phyloP scores from a whole-genome alignment of 495 filamentous ascomycete species.

The Penicillium coprophilum region DNA sequence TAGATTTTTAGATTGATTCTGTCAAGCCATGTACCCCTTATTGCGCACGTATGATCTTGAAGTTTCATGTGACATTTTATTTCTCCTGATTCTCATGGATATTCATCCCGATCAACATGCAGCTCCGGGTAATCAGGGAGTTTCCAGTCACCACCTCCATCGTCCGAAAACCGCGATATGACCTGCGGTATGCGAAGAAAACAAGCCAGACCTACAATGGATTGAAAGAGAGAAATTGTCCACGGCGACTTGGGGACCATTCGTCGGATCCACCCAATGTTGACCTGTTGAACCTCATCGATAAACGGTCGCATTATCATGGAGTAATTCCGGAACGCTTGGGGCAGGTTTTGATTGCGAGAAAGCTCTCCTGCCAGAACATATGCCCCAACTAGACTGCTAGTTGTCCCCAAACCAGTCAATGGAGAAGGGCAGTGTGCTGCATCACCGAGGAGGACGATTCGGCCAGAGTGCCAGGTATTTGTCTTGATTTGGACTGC shows the following conservation, averaged over 20 bases:
- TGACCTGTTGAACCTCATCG: constrained; percentile 30
- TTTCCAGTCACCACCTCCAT: constrained; percentile 27
- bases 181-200: constrained; percentile 27
- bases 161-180: constrained; percentile 16
- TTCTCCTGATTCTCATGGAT: too few relatives aligned
- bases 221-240: constrained; percentile 26
- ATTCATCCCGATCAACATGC: too few relatives aligned
- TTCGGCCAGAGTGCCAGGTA: constrained; percentile 47
- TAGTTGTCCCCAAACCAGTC: constrained; percentile 52
- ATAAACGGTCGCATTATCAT: constrained; percentile 31
- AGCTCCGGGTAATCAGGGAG: constrained; percentile 30
- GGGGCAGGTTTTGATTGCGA: constrained; percentile 19
- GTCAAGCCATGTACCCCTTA: neutral
- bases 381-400: constrained; percentile 50
- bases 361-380: constrained; percentile 54
- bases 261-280: constrained; percentile 15
- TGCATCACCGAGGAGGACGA: constrained; percentile 57
- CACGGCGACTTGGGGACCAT: constrained; percentile 24
- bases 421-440: constrained; percentile 50
- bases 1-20: neutral
- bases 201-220: constrained; percentile 20
- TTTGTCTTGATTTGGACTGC: constrained; percentile 42
- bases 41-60: neutral
- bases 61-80: too few relatives aligned
- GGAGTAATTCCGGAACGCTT: constrained; percentile 32